Conservation (phyloP, 148 eudicot genomes). For the Amaranthus palmeri region DNA sequence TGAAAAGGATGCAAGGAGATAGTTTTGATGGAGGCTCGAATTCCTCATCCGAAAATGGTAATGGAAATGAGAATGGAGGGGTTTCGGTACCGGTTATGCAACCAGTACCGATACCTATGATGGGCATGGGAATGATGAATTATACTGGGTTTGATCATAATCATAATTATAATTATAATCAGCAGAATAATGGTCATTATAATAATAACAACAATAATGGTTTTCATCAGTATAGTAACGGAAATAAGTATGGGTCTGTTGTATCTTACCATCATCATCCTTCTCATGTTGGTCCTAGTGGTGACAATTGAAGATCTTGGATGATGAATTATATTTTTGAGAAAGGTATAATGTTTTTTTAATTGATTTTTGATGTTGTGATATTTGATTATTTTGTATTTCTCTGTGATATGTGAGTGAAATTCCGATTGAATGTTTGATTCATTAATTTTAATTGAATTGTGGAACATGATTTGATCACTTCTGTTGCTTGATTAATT, state of each 20-base stretch:
- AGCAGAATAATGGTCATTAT: not conserved
- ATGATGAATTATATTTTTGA: not conserved
- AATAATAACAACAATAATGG: not conserved
- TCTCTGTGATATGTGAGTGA: not conserved
- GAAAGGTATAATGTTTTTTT: slow-evolving; percentile 14
- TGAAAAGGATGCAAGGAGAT: slow-evolving; percentile 72
- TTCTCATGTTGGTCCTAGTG: slow-evolving; percentile 10
- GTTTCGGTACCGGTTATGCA: slow-evolving; percentile 8
- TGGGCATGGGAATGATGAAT: slow-evolving; percentile 16
- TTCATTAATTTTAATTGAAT: not conserved
- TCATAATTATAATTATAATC: not conserved
- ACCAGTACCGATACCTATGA: too few relatives aligned
- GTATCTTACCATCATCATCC: slow-evolving; percentile 13
- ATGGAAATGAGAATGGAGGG: slow-evolving; percentile 30
- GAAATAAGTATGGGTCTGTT: slow-evolving; percentile 13
- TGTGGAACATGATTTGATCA: not conserved
- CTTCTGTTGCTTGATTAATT: not conserved
- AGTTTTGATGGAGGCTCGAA: slow-evolving; percentile 3
- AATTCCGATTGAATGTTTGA: not conserved
- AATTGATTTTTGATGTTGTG: not conserved
- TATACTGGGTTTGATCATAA: slow-evolving; percentile 4
- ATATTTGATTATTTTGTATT: not conserved
- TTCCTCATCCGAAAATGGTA: slow-evolving; percentile 22
- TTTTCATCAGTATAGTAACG: slow-evolving; percentile 5
- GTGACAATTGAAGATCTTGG: slow-evolving; percentile 13